Evolutionary conservation across 1,284 basidiomycete species (phyloP), one percentile per base, ranked within the genome.

Genomic region (Papiliotrema laurentii): DNA sequence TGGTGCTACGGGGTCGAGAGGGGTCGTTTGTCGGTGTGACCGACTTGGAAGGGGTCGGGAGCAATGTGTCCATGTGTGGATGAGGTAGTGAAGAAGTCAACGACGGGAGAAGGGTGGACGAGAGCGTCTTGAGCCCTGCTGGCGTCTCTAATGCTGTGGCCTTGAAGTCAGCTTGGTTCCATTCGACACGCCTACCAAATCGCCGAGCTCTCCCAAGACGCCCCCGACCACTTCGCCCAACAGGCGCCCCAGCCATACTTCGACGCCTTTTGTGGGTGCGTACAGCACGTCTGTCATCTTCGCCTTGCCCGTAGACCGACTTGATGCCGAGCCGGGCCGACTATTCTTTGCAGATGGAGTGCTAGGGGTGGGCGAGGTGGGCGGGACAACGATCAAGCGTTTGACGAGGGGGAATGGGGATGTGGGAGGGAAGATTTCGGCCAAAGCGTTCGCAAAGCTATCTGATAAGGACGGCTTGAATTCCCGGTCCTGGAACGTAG

Each of bases 161-260:
- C 75, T 75, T 34, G 10, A n/a, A n/a, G 21, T 14, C 3, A 18
- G 34, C 33, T 7, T 40, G 19, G 2, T 30, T 36, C 14, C 18
- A 18, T 13, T 24, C 19, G 9, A 58, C 72, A 43, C 45, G n/a
- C n/a, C n/a, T n/a, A 73, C 73, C 76, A 92, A 71, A 36, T 81
- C 80, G 28, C 87, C 85, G 56, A 94, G 85, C 67, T 89, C 87
- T 28, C 82, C 81, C 26, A 94, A 76, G 39, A 93, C 82, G 54
- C 85, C 83, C 28, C 89, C 89, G 55, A 89, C 89, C 18, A 93
- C 75, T 63, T 89, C 88, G 14, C 87, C 88, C 40, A 94, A 73
- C 25, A 93, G 73, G n/a, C 87, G 88, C 26, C 86, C 85, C 44
- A 93, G 79, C 70, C 90, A 90, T 28, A 42, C 50, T 16, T 69